These are phyloP conservation scores for Colletotrichum lentis DNA, from an alignment of 2,329 filamentous ascomycete species.

Conservation along the genomic window DNA sequence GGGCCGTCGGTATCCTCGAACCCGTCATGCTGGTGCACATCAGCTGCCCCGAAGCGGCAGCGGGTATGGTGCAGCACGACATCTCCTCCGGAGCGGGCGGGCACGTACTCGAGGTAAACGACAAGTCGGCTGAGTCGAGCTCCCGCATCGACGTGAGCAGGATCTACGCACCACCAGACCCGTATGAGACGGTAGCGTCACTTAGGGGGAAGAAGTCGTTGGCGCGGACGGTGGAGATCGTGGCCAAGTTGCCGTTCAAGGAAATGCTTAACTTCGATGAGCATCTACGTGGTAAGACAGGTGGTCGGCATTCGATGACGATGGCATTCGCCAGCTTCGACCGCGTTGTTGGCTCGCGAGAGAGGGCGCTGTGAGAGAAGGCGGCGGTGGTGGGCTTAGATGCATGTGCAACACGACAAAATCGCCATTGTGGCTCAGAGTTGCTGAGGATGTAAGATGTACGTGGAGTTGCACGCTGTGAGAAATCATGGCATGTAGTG, in stretches of 20 bases:
- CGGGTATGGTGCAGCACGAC: conserved; percentile 85
- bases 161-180: conserved; percentile 89
- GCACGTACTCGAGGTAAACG: conserved; percentile 76
- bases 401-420: conserved; percentile 5
- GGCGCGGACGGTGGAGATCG: conserved; percentile 69
- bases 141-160: conserved; percentile 70
- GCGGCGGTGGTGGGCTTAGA: not conserved
- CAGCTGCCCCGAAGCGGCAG: conserved; percentile 80
- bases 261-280: conserved; percentile 97
- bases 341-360: conserved; percentile 61
- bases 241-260: conserved; percentile 88
- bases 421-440: not conserved
- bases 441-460: not conserved
- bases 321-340: conserved; percentile 68
- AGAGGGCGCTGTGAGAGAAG: conserved; percentile 54
- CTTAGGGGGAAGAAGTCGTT: conserved; percentile 60
- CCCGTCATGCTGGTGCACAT: conserved; percentile 93
- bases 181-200: conserved; percentile 72
- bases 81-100: conserved; percentile 76
- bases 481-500: not conserved
- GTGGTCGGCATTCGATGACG: conserved; percentile 73
- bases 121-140: conserved; percentile 53
- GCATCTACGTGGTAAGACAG: conserved; percentile 86
- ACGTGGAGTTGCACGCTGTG: not conserved
- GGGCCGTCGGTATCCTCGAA: conserved; percentile 77